Base-by-base conservation (phyloP, 768 basidiomycete species). In the Lentinus brumalis region DNA sequence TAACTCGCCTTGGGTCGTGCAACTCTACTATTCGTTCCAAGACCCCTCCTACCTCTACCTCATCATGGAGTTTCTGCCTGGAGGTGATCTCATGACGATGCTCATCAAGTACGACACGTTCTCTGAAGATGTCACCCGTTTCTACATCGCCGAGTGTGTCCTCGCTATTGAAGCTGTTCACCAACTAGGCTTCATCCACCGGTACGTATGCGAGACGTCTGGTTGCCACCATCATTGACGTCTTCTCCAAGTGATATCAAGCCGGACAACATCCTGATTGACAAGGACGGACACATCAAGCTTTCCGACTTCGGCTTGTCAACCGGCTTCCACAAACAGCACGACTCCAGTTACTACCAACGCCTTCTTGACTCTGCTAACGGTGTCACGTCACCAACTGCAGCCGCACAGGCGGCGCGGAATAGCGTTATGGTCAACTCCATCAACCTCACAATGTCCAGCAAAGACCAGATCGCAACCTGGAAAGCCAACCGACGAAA, bases 71-170 rank as follows among this genome's bases (percentile, higher is more conserved):
- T 99, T 96, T 75, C 81, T 99, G 49, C 96, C 96, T 57, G 97
- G 97, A 49, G 97, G 97, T 35, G 97, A 99, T 73, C 81, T 98
- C 62, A 98, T 99, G 97, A 97, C 96, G 4, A 98, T 98, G 96
- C 81, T 98, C 59, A 98, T 98, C 82, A 98, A 98, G 76, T 98
- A 98, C 76, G 97, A 98, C 73, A 97, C 96, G 0, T 98, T 98
- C 76, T 92, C 92, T 0, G 96, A 98, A 76, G 97, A 98, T 68
- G 96, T 98, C 14, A 94, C 94, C 57, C 85, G 96, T 54, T 98
- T 98, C 75, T 98, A 99, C 76, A 94, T 99, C 70, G 97, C 97
- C n/a, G 90, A 99, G 77, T 98, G 95, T 75, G 91, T 96, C 52
- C 81, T 98, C 16, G 97, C 97, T 8, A 98, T 99, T 63, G 96